Conservation (phyloP, 768 basidiomycete genomes). For the Lyophyllum semitale region DNA sequence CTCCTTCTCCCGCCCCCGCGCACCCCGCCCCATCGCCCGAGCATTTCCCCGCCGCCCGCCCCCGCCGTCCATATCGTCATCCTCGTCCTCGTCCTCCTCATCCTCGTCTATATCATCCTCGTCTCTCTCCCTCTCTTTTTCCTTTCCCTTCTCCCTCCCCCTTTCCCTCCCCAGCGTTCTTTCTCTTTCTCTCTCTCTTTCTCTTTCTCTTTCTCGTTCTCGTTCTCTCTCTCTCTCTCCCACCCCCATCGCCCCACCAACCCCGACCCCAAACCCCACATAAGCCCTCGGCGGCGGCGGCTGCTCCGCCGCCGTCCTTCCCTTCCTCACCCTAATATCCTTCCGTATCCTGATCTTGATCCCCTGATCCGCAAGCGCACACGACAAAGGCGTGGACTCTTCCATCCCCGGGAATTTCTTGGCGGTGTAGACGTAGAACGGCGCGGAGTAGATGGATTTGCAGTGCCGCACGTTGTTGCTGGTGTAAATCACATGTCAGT, state of each 20-base stretch:
- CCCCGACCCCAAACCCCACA: slow-evolving; percentile 6
- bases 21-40: neutral
- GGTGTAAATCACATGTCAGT: slow-evolving; percentile 11
- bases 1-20: slow-evolving; percentile 1
- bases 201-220: slow-evolving; percentile 20
- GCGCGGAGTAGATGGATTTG: slow-evolving; percentile 83
- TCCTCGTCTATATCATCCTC: neutral
- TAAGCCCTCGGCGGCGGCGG: slow-evolving; percentile 28
- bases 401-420: slow-evolving; percentile 98
- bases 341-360: slow-evolving; percentile 95
- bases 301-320: slow-evolving; percentile 47
- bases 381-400: slow-evolving; percentile 88
- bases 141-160: slow-evolving; percentile 1
- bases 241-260: slow-evolving; percentile 1
- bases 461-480: slow-evolving; percentile 89
- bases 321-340: slow-evolving; percentile 83
- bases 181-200: slow-evolving; percentile 1
- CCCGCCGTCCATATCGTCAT: neutral
- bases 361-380: slow-evolving; percentile 91
- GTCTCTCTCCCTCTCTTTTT: neutral
- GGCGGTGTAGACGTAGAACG: slow-evolving; percentile 93
- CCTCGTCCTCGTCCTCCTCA: neutral
- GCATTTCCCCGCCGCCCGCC: neutral
- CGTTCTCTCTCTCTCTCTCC: slow-evolving; percentile 26
- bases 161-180: neutral